These are phyloP conservation scores for Prunella vulgaris DNA, from an alignment of 257 asterid genomes.

Conservation along the genomic window DNA sequence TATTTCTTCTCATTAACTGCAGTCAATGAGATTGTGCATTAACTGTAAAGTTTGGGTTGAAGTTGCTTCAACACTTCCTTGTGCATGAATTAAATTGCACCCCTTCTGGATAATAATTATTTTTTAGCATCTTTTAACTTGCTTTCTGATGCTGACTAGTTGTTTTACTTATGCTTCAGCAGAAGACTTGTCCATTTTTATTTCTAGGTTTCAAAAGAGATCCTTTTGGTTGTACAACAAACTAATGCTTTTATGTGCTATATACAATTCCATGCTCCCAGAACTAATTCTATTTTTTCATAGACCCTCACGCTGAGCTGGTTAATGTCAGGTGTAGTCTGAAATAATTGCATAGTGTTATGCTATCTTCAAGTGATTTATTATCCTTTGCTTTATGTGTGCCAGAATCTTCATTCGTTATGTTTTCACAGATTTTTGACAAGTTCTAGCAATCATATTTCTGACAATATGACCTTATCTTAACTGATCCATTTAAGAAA, in stretches of 20 bases:
- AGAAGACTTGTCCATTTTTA: not conserved
- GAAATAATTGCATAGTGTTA: not conserved
- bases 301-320: not conserved
- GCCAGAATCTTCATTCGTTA: not conserved
- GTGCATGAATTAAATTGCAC: not conserved
- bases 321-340: not conserved
- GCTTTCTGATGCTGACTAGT: not conserved
- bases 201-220: constrained; percentile 4
- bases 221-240: not conserved
- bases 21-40: constrained; percentile 5
- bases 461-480: not conserved
- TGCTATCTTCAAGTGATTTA: not conserved
- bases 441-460: constrained; percentile 4
- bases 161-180: not conserved
- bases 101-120: not conserved
- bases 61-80: not conserved
- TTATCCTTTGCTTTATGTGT: not conserved
- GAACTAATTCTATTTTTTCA: not conserved
- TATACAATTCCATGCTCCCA: constrained; percentile 2
- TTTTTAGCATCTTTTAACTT: not conserved
- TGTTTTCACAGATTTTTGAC: not conserved
- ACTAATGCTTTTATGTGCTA: not conserved
- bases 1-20: constrained; percentile 9
- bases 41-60: not conserved
- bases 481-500: constrained; percentile 11